Conservation (phyloP, 1,284 basidiomycete species). For the Coriolopsis trogii region DNA sequence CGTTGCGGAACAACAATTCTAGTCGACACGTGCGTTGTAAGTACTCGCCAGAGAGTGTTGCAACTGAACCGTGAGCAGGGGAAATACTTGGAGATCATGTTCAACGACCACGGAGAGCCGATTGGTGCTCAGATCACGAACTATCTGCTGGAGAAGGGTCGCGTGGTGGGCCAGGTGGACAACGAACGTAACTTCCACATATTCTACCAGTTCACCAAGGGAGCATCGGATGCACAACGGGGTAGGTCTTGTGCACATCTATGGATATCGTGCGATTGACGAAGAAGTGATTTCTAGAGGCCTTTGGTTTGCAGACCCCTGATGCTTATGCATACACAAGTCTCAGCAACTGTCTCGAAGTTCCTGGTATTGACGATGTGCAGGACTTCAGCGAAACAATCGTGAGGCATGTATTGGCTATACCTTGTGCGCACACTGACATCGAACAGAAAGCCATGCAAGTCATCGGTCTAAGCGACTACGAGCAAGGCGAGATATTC, state of each 20-base stretch:
- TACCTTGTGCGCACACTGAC: constrained; percentile 11
- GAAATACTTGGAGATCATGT: constrained; percentile 99
- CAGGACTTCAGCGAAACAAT: constrained; percentile 90
- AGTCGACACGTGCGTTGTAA: constrained; percentile 85
- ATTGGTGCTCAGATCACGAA: constrained; percentile 99
- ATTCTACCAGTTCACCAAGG: constrained; percentile 99
- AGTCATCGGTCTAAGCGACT: constrained; percentile 81
- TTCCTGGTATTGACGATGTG: constrained; percentile 89
- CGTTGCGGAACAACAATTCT: constrained; percentile 97
- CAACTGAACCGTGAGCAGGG: constrained; percentile 58
- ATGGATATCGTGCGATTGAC: not conserved
- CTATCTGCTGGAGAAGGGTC: constrained; percentile 96
- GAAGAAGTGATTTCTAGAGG: constrained; percentile 56
- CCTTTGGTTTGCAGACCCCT: constrained; percentile 96
- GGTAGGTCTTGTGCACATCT: constrained; percentile 47
- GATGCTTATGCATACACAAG: constrained; percentile 96
- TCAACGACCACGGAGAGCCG: constrained; percentile 91
- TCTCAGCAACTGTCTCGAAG: constrained; percentile 89
- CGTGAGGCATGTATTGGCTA: constrained; percentile 46
- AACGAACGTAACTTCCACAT: constrained; percentile 99
- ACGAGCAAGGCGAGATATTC: constrained; percentile 94
- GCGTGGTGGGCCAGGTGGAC: constrained; percentile 96
- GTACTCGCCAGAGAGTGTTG: constrained; percentile 10
- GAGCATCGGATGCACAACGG: constrained; percentile 85
- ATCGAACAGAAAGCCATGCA: constrained; percentile 84